Evolutionary conservation across 306 rosid species (phyloP), one percentile per base, ranked within the genome.

Genomic region (Trifolium fragiferum): DNA sequence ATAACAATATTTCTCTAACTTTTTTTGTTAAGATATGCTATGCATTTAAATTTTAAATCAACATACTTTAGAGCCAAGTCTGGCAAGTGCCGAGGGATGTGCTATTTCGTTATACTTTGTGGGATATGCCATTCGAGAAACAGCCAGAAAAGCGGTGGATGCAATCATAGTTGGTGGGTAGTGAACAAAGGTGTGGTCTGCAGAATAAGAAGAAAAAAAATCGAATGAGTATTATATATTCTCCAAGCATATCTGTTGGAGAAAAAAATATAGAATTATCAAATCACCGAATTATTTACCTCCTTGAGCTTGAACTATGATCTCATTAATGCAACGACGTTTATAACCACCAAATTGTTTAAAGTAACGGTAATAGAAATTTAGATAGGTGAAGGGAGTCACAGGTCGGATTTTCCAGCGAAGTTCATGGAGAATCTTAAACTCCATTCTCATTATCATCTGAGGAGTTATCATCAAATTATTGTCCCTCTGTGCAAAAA

Each of bases 251-350:
- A 59, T 32, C 19, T 32, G 25, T 43, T 30, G 25, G 25, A 25
- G 27, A 25, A 10, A 27, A 38, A 71, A 63, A 40, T 8, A 63
- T 1, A 15, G 20, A 61, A 23, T 21, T n/a, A 68, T 5, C 10
- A 15, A 55, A 55, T 5, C 15, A 8, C 33, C 33, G 33, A 30
- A 30, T 30, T 13, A 10, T 25, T 66, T 59, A 79, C 83, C 83
- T 46, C 74, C 79, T 47, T 66, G 75, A 73, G 79, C 41, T 10
- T 79, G 75, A 49, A 73, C 58, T 38, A 79, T 58, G 70, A 73
- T 79, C 66, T 73, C 75, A 66, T 73, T 57, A 6, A 73, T 79
- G 32, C 40, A 32, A 62, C 70, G 78, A 7, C 70, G 75, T 18
- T n/a, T 73, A 53, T 73, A 66, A n/a, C 79, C 75, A 12, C 82